Evolutionary conservation across 495 filamentous ascomycete genomes (phyloP), one percentile per base, ranked within the genome.

Genomic region (Apodospora peruviana): DNA sequence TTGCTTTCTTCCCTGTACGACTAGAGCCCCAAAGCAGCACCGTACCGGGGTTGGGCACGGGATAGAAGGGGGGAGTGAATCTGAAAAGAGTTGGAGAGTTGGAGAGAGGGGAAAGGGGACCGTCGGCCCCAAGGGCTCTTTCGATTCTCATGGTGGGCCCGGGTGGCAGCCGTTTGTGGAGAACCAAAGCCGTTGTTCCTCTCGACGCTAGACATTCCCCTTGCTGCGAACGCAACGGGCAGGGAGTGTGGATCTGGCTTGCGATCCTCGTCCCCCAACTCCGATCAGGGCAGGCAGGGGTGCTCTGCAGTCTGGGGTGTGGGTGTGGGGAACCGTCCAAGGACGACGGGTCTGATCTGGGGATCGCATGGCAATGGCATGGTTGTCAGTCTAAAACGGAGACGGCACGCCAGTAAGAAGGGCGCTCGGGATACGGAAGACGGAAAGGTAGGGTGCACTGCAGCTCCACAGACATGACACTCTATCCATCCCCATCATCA

Each of bases 81-180:
- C 37, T 18, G 12, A 18, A 8, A 9, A 17, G 37, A 45, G 29
- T 37, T 46, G 29, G 44, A 21, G 38, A 37, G 27, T 47, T 49
- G 47, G 48, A 42, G 42, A 47, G 40, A 32, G 53, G 55, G 55
- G 44, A 61, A 47, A 45, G 44, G 60, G 61, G 59, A 48, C 61
- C 58, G 61, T 57, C 58, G 61, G 61, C 58, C 55, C 60, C 52
- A 52, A 32, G 16, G 35, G 18, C 40, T 45, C 40, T 42, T 50
- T 21, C 27, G 20, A 47, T 27, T 8, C 24, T 9, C 29, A n/a
- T 17, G 39, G 37, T 27, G 23, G 10, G 5, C 32, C 43, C 43
- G 38, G 46, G 41, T 40, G 52, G 40, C 51, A 48, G 19, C 45
- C 43, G 48, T 34, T 55, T 52, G 55, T 58, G 53, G 48, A 56